Conservation (phyloP, 345 rosid species). For the Populus euphratica region DNA sequence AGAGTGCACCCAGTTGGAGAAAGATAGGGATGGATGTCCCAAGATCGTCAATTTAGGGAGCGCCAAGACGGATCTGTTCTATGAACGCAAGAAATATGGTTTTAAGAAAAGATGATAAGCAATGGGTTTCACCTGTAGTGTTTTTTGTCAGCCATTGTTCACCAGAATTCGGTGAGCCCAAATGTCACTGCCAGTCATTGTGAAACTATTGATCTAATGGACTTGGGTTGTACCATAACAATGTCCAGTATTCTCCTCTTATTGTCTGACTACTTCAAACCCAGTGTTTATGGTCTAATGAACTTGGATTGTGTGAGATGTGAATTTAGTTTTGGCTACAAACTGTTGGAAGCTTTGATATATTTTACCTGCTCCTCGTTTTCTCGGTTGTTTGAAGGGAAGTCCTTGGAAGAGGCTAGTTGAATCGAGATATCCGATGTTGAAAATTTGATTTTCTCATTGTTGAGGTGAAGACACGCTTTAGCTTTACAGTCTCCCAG, state of each 20-base stretch:
- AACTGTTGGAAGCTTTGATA: not conserved
- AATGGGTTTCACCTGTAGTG: not conserved
- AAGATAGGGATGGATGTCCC: slow-evolving; percentile 66
- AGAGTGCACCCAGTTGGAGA: slow-evolving; percentile 76
- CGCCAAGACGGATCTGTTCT: slow-evolving; percentile 60
- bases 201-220: not conserved
- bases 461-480: too few species aligned
- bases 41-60: slow-evolving; percentile 67
- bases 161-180: not conserved
- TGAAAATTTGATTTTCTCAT: too few species aligned
- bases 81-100: slow-evolving; percentile 63
- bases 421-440: not conserved
- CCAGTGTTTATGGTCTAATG: not conserved
- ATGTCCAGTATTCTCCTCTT: not conserved
- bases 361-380: not conserved
- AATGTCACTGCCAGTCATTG: not conserved
- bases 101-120: slow-evolving; percentile 45
- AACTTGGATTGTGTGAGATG: not conserved
- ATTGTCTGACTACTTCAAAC: not conserved
- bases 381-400: not conserved
- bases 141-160: not conserved
- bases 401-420: not conserved
- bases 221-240: not conserved
- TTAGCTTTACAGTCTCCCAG: too few species aligned
- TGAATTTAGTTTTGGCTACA: not conserved